Evolutionary conservation across 2,329 filamentous ascomycete species (phyloP), one percentile per base, ranked within the genome.

Genomic region (Neofusicoccum laricinum): DNA sequence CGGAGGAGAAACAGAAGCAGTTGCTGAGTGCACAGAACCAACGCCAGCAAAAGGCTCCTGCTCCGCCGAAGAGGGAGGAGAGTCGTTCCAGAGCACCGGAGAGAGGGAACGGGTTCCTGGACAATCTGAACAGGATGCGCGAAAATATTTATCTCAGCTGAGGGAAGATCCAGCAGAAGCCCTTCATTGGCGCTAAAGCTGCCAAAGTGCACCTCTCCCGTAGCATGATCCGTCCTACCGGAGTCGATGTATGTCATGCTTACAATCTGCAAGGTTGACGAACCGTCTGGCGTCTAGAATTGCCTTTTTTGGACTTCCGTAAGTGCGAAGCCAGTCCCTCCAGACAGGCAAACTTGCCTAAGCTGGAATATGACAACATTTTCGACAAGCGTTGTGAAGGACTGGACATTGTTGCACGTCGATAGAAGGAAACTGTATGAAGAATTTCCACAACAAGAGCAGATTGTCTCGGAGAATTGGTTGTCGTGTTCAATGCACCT

Each of bases 1-100:
- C 97, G 1, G 93, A 97, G 72, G 94, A 97, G 25, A 81, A 68
- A 79, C 81, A 67, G 82, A 75, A 67, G 49, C 75, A 75, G 1
- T 64, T 84, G 45, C 82, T 83, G 50, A 78, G 72, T 61, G 76
- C 71, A 45, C 71, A 61, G 66, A 67, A 67, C 40, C 67, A 71
- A 61, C 71, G 68, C 53, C 63, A 67, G 64, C 68, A 50, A 59
- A 65, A 38, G 38, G 53, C 63, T 25, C 12, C 67, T 57, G 14
- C 41, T 53, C 30, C 66, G 43, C 45, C 69, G 69, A 61, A 43
- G 45, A 53, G 70, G 72, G 68, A 69, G 36, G 63, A 53, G 12
- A 64, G 34, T 4, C 61, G 61, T 15, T 34, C 45, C 6, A 36
- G 41, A 19, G 36, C 38, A 2, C 55, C 53, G 14, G 51, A 69